A percentile compares a stretch with the other conserved stretches of the same genome.
Conservation (phyloP, 2,329 filamentous ascomycete species). For the Sporothrix curviconia region DNA sequence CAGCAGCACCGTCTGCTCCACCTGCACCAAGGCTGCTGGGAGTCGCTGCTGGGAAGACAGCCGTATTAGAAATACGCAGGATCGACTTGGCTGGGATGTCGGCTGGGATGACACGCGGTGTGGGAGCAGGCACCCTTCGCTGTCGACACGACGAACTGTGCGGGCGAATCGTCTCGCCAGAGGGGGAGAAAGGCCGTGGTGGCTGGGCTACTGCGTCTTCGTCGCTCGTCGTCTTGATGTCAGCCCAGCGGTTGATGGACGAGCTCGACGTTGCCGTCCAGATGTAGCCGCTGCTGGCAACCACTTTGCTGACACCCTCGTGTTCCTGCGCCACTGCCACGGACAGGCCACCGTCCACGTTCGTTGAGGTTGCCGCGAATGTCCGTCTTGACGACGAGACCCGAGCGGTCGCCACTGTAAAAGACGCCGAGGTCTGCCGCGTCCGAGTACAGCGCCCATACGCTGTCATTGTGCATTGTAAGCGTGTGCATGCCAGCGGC, state of each 20-base stretch:
- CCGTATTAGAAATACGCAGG: conserved; percentile 76
- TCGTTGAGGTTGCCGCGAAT: conserved; percentile 63
- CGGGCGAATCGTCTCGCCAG: conserved; percentile 12
- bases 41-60: conserved; percentile 58
- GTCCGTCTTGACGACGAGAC: conserved; percentile 93
- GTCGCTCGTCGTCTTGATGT: conserved; percentile 63
- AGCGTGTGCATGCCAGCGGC: conserved; percentile 95
- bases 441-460: conserved; percentile 91
- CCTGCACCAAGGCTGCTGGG: conserved; percentile 22
- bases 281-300: conserved; percentile 66
- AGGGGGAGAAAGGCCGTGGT: conserved; percentile 10
- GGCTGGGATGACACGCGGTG: conserved; percentile 37
- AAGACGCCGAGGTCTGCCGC: conserved; percentile 81
- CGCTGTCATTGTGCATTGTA: conserved; percentile 97
- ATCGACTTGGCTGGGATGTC: conserved; percentile 73
- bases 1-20: neutral
- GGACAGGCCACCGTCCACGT: conserved; percentile 73
- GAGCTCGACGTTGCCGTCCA: conserved; percentile 89
- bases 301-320: conserved; percentile 65
- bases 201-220: neutral
- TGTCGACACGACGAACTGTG: conserved; percentile 28
- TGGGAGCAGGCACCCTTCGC: conserved; percentile 26
- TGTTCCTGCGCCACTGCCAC: conserved; percentile 90
- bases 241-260: conserved; percentile 85
- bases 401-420: conserved; percentile 89